phyloP scores from a whole-genome alignment of 1,284 basidiomycete genomes.

The Rhodotorula sp. region DNA sequence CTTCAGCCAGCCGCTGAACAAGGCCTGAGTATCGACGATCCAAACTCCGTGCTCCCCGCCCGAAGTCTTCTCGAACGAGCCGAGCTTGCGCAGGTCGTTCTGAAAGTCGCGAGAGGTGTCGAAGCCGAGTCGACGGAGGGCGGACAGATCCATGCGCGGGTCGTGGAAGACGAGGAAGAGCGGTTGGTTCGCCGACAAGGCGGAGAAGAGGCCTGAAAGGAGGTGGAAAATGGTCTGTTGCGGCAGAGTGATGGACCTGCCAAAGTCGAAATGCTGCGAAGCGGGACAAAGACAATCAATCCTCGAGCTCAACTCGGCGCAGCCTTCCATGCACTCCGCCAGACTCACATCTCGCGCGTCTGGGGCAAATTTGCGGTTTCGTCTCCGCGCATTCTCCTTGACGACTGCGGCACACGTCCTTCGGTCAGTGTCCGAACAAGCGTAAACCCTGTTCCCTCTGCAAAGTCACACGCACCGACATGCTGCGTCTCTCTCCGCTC shows the following conservation, averaged over 20 bases:
- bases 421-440: too few relatives aligned
- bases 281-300: too few relatives aligned
- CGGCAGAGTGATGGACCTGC: constrained; percentile 10
- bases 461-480: background rate
- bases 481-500: constrained; percentile 24
- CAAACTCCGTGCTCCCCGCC: constrained; percentile 6
- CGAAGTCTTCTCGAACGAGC: background rate
- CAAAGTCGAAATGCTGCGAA: constrained; percentile 31
- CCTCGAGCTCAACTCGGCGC: background rate
- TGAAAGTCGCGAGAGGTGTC: constrained; percentile 4
- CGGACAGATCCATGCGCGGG: constrained; percentile 22
- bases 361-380: constrained; percentile 19
- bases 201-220: constrained; percentile 26
- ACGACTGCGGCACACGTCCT: constrained; percentile 11
- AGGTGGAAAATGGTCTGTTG: constrained; percentile 8
- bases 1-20: constrained; percentile 26
- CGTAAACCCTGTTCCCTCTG: too few relatives aligned
- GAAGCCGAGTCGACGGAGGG: constrained; percentile 27
- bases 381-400: constrained; percentile 18
- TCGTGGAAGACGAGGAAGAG: constrained; percentile 39
- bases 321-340: too few relatives aligned
- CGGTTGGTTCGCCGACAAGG: constrained; percentile 15
- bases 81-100: constrained; percentile 6
- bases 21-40: constrained; percentile 32
- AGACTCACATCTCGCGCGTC: constrained; percentile 30